Base-by-base conservation (phyloP, 1,139 yeast species). In the Torulaspora pretoriensis region DNA sequence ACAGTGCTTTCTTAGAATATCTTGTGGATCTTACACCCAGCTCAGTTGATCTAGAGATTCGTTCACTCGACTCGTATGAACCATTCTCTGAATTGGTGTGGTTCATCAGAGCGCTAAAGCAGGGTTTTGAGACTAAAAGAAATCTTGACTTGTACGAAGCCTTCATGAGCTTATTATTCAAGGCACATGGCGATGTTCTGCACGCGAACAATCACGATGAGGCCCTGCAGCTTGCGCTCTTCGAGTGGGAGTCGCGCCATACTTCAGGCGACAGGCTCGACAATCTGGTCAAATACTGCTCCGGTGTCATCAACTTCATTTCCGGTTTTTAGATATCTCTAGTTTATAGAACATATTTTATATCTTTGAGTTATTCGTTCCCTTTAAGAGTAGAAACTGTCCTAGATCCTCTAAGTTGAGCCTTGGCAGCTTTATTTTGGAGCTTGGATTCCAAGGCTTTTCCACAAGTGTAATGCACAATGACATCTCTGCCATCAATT, bases 131-230 rank as follows among this genome's bases (percentile, higher is more conserved):
- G 5, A 52, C 72, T n/a, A 83, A 83, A 49, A 65, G 59, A 22
- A 79, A 90, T 65, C 82, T 53, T 40, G 67, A 63, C 38, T 45
- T 63, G 22, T 62, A 60, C 41, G 72, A 89, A 61, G 95, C 96
- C 0, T 77, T 89, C 66, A 80, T 87, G 74, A 72, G 81, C 14
- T 74, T 88, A 72, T 73, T 89, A 48, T 72, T 88, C 51, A 79
- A 79, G 60, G 76, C 75, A 42, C 98, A 94, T 63, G 92, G 92
- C 17, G 98, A 92, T 64, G 81, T 87, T 5, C 68, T 90, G 24
- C 78, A 81, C 53, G 72, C 68, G 25, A 69, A 72, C 47, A 61
- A 66, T 34, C 67, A 68, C 2, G 63, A 65, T 13, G 74, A 71
- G 52, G 60, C 51, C 3, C 67, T 81, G 29, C 67, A 65, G 33